Base-by-base conservation (phyloP, 306 rosid species). In the Myrica gale region DNA sequence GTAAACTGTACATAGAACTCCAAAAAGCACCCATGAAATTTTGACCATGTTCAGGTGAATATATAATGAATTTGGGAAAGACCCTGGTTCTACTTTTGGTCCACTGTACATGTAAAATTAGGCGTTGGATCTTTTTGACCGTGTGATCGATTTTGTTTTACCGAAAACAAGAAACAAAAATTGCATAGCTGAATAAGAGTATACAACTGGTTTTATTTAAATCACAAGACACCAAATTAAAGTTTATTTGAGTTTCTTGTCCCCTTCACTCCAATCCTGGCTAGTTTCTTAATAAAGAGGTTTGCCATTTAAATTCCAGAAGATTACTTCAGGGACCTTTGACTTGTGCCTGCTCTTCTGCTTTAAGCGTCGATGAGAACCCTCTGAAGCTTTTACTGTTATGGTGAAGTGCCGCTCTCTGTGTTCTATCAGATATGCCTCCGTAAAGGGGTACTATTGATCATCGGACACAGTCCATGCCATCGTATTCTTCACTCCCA, bases 281-380 rank as follows among this genome's bases (percentile, higher is more conserved):
- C 37, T 32, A 0, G 0, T 32, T 32, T 32, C 3, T 2, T 32
- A 32, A 32, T 32, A 32, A 32, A 0, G 3, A 32, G 37, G 37
- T 32, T 32, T 32, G 37, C 37, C 37, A 32, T 32, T 32, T 4
- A n/a, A 76, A 57, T 57, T 9, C 0, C 32, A 57, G 32, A 9
- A 57, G 39, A 57, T 57, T 4, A 57, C 16, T 48, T 20, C 77
- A 63, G 68, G 37, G 75, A 84, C 93, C 96, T 63, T 85, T 69
- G 50, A 91, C 85, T 53, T 76, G 66, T 71, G 89, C 93, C 83
- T 91, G 93, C 41, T 83, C 85, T 8, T 79, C 79, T 7, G 92
- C n/a, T n/a, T n/a, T 89, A 71, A 91, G 85, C 87, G 75, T 84
- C 70, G 90, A 89, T 23, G 97, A 91, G 87, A 91, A 91, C 55